Evolutionary conservation across 805 yeast species (phyloP), one percentile per base, ranked within the genome.

Genomic region (Candida nitratophila): DNA sequence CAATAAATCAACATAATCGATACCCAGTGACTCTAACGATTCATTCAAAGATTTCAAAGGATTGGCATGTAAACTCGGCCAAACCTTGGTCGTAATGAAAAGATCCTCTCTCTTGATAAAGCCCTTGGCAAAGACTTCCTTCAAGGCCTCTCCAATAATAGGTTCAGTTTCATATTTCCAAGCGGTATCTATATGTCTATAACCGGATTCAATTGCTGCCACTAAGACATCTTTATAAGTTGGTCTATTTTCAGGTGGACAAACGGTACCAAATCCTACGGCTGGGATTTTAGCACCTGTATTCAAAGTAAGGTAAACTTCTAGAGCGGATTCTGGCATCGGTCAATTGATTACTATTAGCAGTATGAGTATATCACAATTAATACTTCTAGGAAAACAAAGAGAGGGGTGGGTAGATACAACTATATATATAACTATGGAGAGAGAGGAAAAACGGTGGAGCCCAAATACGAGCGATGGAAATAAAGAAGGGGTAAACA

Each of bases 1-100:
- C 2, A 70, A 52, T 35, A 72, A 54, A 49, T 73, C 77, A 35
- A 72, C 74, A 45, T 73, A 70, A 20, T 71, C 75, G 44, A 73
- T 37, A 8, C 69, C 68, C 37, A 73, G 53, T n/a, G 61, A 64
- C 56, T 50, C 45, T 46, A 74, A 63, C 0, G 77, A 72, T 27
- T 50, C 42, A 26, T 71, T 64, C 41, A 73, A 52, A 1, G 77
- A 71, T 42, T 60, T 61, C 36, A 57, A 69, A 1, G 75, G 74
- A 30, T 56, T 56, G 40, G 66, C 62, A 58, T 69, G 64, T 43
- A 59, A 56, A 2, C 71, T 61, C 1, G 77, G 77, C 77, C 83
- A 78, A 44, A 85, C 72, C 60, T 86, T 86, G 48, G 93, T 84
- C 51, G 91, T 84, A 52, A 86, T 68, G 54, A 81, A 86, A 17